These are phyloP conservation scores for Harrya chromipes DNA, from an alignment of 768 basidiomycete genomes.

Conservation along the genomic window DNA sequence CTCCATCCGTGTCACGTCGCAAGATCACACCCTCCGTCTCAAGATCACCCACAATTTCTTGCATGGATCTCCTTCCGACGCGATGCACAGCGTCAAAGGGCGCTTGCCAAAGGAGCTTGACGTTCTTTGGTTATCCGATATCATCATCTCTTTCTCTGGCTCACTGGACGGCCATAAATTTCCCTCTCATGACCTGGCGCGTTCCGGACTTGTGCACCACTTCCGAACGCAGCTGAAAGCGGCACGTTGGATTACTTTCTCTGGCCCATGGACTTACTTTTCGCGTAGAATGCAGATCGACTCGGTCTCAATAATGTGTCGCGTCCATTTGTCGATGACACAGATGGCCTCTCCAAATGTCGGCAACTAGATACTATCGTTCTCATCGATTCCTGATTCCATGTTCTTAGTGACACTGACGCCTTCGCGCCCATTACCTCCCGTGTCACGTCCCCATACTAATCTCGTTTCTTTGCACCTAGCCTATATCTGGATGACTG, in stretches of 20 bases:
- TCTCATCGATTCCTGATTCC: conserved; percentile 6
- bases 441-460: conserved; percentile 24
- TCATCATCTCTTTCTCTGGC: conserved; percentile 55
- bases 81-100: conserved; percentile 30
- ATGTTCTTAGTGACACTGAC: conserved; percentile 38
- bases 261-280: conserved; percentile 7
- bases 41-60: conserved; percentile 44
- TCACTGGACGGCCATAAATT: conserved; percentile 44
- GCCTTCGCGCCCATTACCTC: conserved; percentile 35
- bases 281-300: conserved; percentile 51
- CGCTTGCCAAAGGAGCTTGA: conserved; percentile 41
- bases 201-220: conserved; percentile 50
- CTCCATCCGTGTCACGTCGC: conserved; percentile 42
- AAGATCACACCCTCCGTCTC: conserved; percentile 44
- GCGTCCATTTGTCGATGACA: conserved; percentile 44
- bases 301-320: conserved; percentile 61
- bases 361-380: conserved; percentile 12
- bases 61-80: conserved; percentile 31
- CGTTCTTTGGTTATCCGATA: conserved; percentile 46
- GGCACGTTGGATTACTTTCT: conserved; percentile 31
- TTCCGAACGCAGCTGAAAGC: conserved; percentile 48
- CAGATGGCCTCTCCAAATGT: conserved; percentile 43
- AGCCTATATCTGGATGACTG: conserved; percentile 39
- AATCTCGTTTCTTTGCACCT: conserved; percentile 39
- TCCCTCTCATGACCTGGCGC: conserved; percentile 36